Evolutionary conservation across 352 stramenopile genomes (phyloP).

Genomic region (Pythium chondricola): DNA sequence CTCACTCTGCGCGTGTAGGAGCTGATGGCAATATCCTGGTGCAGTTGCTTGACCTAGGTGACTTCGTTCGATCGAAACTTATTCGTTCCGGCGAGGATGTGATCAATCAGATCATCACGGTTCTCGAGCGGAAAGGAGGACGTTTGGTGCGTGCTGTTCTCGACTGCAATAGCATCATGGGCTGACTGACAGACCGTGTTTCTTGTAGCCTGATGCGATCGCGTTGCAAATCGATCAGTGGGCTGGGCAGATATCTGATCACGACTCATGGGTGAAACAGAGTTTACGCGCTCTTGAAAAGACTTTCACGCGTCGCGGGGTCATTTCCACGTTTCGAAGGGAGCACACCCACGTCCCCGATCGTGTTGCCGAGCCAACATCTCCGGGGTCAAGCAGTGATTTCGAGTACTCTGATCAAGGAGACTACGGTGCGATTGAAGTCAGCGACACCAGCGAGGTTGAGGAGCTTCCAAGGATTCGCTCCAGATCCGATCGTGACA

Average conservation of each 20-base stretch:
- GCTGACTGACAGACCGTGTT: background rate
- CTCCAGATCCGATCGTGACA: too few species aligned
- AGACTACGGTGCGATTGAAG: background rate
- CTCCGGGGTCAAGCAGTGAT: background rate
- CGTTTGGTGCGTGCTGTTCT: slow-evolving; percentile 25
- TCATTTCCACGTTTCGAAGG: background rate
- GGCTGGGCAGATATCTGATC: slow-evolving; percentile 36
- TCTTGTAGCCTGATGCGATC: slow-evolving; percentile 19
- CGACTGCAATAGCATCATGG: background rate
- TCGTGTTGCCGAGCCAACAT: background rate
- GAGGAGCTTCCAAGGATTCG: too few species aligned
- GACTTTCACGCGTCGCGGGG: slow-evolving; percentile 22
- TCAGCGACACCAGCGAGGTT: too few species aligned
- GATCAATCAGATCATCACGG: slow-evolving; percentile 58
- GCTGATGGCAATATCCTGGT: background rate
- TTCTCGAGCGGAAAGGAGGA: slow-evolving; percentile 29
- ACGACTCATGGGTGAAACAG: slow-evolving; percentile 49
- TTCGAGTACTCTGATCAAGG: background rate
- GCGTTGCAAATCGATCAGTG: slow-evolving; percentile 34
- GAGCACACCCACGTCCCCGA: background rate
- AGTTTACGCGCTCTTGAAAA: slow-evolving; percentile 24
- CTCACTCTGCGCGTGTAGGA: too few species aligned
- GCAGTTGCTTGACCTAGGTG: slow-evolving; percentile 32
- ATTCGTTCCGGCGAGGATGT: slow-evolving; percentile 65
- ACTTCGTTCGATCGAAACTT: slow-evolving; percentile 40